A percentile compares a stretch with the other conserved stretches of the same genome.
Conservation (phyloP, 2,329 filamentous ascomycete genomes). For the Penicillium glabrum region DNA sequence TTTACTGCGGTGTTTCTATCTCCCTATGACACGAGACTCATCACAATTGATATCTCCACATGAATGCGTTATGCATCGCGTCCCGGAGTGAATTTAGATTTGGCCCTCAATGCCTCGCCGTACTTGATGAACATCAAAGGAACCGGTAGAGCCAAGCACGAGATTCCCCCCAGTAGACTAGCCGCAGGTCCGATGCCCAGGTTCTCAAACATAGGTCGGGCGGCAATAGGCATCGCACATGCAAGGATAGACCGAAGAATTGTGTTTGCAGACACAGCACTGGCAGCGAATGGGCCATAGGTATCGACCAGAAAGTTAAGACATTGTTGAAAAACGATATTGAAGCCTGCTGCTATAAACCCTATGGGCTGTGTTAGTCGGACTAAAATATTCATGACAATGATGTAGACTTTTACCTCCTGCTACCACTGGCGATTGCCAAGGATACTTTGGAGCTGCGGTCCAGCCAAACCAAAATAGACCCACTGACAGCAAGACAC, state of each 20-base stretch:
- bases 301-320: slow-evolving; percentile 49
- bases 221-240: slow-evolving; percentile 36
- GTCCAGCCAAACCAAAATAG: slow-evolving; percentile 50
- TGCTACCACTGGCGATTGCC: slow-evolving; percentile 2
- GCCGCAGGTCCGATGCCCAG: slow-evolving; percentile 45
- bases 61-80: background rate
- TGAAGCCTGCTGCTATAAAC: slow-evolving; percentile 50
- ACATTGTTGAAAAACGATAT: slow-evolving; percentile 48
- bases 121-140: slow-evolving; percentile 49
- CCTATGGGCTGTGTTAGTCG: slow-evolving; percentile 1
- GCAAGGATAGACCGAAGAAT: slow-evolving; percentile 46
- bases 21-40: too few relatives aligned
- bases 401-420: slow-evolving; percentile 1
- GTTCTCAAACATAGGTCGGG: slow-evolving; percentile 42
- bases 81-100: slow-evolving; percentile 41
- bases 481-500: slow-evolving; percentile 43
- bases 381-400: background rate
- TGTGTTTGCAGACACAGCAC: slow-evolving; percentile 45
- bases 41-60: background rate
- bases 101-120: slow-evolving; percentile 39
- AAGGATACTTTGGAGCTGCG: slow-evolving; percentile 21
- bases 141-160: slow-evolving; percentile 42
- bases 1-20: too few relatives aligned
- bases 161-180: slow-evolving; percentile 43
- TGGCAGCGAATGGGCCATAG: slow-evolving; percentile 43